phyloP scores from a whole-genome alignment of 2,329 filamentous ascomycete species.

The Sporothrix phasma region DNA sequence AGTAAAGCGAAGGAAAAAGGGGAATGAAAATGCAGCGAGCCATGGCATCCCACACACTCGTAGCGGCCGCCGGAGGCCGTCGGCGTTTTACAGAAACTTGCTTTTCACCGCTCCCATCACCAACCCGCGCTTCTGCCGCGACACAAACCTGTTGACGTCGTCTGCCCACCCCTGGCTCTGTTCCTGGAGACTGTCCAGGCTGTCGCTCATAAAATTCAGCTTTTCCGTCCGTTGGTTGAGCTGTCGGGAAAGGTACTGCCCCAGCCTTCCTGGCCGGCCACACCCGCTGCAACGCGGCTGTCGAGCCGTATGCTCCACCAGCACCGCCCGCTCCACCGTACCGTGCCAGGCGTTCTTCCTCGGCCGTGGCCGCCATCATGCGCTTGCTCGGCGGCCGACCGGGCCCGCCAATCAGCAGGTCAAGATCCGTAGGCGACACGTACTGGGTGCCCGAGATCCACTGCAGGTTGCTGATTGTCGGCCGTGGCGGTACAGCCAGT shows the following conservation, averaged over 20 bases:
- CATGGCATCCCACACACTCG: no score
- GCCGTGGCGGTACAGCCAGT: conserved; percentile 63
- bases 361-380: conserved; percentile 70
- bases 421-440: conserved; percentile 76
- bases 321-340: conserved; percentile 22
- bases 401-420: conserved; percentile 80
- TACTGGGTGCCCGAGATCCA: conserved; percentile 96
- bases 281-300: conserved; percentile 13
- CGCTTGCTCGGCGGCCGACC: conserved; percentile 81
- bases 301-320: conserved; percentile 25
- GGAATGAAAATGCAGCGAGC: no score
- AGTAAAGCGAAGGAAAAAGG: not conserved
- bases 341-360: conserved; percentile 56
- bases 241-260: conserved; percentile 77
- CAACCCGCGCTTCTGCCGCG: conserved; percentile 77
- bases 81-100: conserved; percentile 34
- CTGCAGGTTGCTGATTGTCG: conserved; percentile 89
- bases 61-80: no score
- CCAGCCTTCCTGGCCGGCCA: conserved; percentile 49
- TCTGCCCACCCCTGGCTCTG: conserved; percentile 76
- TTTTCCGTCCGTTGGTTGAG: conserved; percentile 86
- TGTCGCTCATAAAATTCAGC: conserved; percentile 71
- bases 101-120: conserved; percentile 59
- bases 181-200: conserved; percentile 71
- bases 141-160: conserved; percentile 79